Evolutionary conservation across 768 basidiomycete species (phyloP).

Genomic region (Tricholoma sp.): DNA sequence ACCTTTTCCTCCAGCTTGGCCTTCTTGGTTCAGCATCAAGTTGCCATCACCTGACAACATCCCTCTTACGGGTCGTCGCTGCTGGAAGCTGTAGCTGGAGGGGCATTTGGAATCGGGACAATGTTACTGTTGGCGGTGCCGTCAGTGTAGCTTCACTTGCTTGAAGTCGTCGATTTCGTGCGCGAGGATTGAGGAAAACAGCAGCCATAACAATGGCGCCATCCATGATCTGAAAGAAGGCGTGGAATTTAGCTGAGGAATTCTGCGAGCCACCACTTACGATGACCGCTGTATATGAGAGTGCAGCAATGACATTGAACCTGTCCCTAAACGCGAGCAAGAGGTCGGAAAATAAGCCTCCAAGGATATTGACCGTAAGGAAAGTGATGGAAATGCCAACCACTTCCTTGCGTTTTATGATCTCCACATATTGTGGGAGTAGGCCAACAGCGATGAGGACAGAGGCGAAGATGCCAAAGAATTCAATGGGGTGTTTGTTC

Average conservation of each 20-base stretch:
- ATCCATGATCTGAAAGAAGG: conserved; percentile 47
- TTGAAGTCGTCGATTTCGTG: too few species aligned
- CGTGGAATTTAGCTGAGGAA: neutral
- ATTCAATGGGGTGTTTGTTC: conserved; percentile 29
- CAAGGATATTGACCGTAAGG: conserved; percentile 63
- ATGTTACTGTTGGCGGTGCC: too few species aligned
- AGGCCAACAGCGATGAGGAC: conserved; percentile 48
- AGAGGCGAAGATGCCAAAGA: conserved; percentile 60
- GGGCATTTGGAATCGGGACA: too few species aligned
- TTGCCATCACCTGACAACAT: too few species aligned
- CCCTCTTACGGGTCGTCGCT: too few species aligned
- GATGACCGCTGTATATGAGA: conserved; percentile 58
- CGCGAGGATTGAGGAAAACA: conserved; percentile 54
- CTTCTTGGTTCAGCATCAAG: too few species aligned
- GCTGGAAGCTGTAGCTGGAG: too few species aligned
- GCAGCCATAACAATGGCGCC: conserved; percentile 55
- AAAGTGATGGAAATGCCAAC: conserved; percentile 66
- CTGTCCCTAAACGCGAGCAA: conserved; percentile 58
- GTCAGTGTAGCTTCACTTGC: too few species aligned
- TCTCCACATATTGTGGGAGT: conserved; percentile 71
- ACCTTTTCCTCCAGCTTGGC: too few species aligned
- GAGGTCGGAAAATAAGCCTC: conserved; percentile 64
- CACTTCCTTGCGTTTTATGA: conserved; percentile 57
- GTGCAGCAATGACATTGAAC: conserved; percentile 59
- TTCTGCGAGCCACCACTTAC: conserved; percentile 33